Base-by-base conservation (phyloP, 257 asterid genomes). In the Solanum acaule region DNA sequence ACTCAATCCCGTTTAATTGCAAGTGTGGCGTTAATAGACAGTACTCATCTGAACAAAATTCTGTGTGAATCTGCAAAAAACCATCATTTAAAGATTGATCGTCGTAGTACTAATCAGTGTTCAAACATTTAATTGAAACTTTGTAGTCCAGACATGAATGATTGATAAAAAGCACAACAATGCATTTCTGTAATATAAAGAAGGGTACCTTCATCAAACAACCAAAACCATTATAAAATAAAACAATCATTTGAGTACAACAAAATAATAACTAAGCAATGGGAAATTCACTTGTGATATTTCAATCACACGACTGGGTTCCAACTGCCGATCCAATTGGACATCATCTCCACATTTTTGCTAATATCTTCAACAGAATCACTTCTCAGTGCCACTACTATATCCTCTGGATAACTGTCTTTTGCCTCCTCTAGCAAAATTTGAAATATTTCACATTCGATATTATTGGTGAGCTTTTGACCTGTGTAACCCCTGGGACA, bases 401-500 rank as follows among this genome's bases (percentile, higher is more conserved):
- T 93, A 87, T 93, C 95, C 92, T 97, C 96, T 14, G 92, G 52
- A 87, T 97, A 97, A 87, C 98, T 96, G 56, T 95, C 98, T 46
- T 94, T 95, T 5, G 99, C 99, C 90, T 96, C 99, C 90, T 97
- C 99, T 85, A 95, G 68, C 87, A 96, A 33, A 88, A 97, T 96
- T 92, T 94, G 97, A 89, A 97, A 97, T 72, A 96, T 97, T 91
- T 97, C 99, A 5, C 99, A 96, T 84, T 97, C 98, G 0, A 97
- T 89, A 77, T 96, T 96, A 91, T 95, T 97, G 4, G 98, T 88
- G 77, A 96, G 98, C 93, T 95, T 96, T 83, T 88, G 81, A 68
- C 98, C 98, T 2, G 95, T n/a, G 86, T 97, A 97, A 59, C 99
- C 98, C 95, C 98, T 97, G 88, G 89, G 35, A 73, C 83, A 85